Evolutionary conservation across 306 rosid genomes (phyloP).

Genomic region (Prunus salicina): DNA sequence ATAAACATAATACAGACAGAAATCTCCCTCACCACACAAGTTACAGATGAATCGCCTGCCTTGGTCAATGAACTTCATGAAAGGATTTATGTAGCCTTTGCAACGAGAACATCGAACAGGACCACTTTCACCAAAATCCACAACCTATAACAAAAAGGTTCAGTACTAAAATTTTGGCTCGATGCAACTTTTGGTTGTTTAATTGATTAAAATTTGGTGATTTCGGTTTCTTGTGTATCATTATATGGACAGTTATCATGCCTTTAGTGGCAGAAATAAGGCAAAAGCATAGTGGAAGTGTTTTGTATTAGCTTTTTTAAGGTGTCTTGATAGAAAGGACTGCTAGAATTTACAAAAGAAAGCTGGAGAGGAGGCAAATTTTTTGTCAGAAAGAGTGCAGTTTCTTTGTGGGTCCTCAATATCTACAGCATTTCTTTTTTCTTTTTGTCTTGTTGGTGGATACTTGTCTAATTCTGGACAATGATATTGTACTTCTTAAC

Average conservation of each 20-base stretch:
- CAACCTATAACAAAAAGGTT: conserved; percentile 54
- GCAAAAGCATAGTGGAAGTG: neutral
- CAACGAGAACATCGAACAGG: conserved; percentile 98
- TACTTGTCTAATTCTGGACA: neutral
- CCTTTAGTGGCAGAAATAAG: neutral
- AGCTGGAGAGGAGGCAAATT: neutral
- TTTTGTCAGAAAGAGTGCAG: neutral
- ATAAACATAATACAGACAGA: neutral
- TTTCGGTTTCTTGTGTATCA: neutral
- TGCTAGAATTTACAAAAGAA: neutral
- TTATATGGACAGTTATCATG: neutral
- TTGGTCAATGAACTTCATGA: conserved; percentile 95
- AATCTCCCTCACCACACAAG: conserved; percentile 79
- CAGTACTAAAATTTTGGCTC: neutral
- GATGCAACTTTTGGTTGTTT: neutral
- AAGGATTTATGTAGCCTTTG: conserved; percentile 95
- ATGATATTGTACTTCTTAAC: too few relatives aligned
- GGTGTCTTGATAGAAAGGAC: neutral
- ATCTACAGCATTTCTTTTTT: neutral
- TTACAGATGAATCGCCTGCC: conserved; percentile 96
- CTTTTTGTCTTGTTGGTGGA: neutral
- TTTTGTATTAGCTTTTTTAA: neutral
- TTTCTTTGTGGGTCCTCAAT: neutral
- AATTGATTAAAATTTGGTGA: neutral
- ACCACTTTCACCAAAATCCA: conserved; percentile 97